These are phyloP conservation scores for Pistacia vera DNA, from an alignment of 345 rosid genomes.

Conservation along the genomic window DNA sequence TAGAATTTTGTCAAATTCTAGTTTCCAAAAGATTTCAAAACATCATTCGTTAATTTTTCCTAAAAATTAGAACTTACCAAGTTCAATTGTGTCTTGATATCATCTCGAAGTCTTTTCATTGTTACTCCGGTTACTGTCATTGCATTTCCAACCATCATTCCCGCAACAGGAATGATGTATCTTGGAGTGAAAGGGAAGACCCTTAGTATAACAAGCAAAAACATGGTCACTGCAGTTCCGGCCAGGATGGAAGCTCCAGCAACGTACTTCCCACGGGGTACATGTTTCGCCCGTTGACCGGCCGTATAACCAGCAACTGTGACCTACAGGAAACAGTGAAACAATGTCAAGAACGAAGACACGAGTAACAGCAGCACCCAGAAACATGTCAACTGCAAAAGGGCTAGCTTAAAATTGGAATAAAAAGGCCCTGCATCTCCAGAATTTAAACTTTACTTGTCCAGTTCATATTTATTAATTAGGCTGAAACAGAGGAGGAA, in stretches of 20 bases:
- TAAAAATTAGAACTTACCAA: conserved; percentile 41
- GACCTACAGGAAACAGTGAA: conserved; percentile 40
- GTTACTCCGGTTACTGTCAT: conserved; percentile 96
- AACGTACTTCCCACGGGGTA: conserved; percentile 70
- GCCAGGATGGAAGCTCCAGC: conserved; percentile 73
- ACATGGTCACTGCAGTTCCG: conserved; percentile 74
- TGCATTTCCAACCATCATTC: conserved; percentile 97
- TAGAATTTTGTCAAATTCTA: neutral
- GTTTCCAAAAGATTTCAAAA: neutral
- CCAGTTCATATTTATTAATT: too few species aligned
- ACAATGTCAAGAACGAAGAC: neutral
- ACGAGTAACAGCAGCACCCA: neutral
- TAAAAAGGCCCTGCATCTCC: neutral
- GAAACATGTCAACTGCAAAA: neutral
- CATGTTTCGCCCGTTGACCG: conserved; percentile 79
- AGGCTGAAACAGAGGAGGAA: neutral
- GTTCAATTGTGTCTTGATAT: conserved; percentile 71
- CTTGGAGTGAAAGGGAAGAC: conserved; percentile 96
- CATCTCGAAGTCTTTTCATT: conserved; percentile 87
- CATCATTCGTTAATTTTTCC: too few species aligned
- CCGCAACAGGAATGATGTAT: conserved; percentile 83
- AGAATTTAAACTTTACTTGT: neutral
- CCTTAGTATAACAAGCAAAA: conserved; percentile 58
- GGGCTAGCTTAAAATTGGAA: neutral
- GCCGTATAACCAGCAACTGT: conserved; percentile 89